Conservation (phyloP, 139 green algal species). For the Coelastrella sp. region DNA sequence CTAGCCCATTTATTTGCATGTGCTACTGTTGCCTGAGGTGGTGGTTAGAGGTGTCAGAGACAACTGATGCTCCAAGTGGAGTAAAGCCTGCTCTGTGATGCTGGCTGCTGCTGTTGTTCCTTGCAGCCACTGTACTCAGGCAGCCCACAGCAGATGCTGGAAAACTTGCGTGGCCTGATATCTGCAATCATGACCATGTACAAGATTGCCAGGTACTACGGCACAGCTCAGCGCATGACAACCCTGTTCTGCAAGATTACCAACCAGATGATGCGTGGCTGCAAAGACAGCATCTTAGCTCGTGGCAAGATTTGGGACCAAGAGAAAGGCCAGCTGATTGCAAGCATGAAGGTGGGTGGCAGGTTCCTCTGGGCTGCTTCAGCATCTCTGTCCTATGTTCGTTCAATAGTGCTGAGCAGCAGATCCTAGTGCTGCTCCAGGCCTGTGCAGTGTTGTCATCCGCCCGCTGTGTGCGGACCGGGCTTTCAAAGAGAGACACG, state of each 20-base stretch:
- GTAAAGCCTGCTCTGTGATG: too few species aligned
- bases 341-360: conserved; percentile 71
- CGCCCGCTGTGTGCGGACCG: too few species aligned
- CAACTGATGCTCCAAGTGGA: too few species aligned
- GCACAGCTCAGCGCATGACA: conserved; percentile 86
- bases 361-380: too few species aligned
- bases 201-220: conserved; percentile 93
- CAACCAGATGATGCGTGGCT: conserved; percentile 66
- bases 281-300: conserved; percentile 79
- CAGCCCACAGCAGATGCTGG: conserved; percentile 76
- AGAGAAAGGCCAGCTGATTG: conserved; percentile 76
- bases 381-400: too few species aligned
- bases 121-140: conserved; percentile 34
- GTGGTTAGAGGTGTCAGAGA: too few species aligned
- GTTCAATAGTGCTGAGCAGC: too few species aligned
- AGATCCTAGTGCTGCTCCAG: too few species aligned
- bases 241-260: conserved; percentile 89
- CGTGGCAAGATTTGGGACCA: conserved; percentile 87
- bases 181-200: conserved; percentile 91
- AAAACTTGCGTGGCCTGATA: conserved; percentile 83
- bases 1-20: too few species aligned
- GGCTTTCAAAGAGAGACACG: too few species aligned
- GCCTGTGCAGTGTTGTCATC: too few species aligned
- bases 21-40: too few species aligned
- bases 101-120: background rate